Percentiles rank a stretch among this genome's conserved stretches.
phyloP scores from a whole-genome alignment of 2,329 filamentous ascomycete species.

The Alternaria dauci region DNA sequence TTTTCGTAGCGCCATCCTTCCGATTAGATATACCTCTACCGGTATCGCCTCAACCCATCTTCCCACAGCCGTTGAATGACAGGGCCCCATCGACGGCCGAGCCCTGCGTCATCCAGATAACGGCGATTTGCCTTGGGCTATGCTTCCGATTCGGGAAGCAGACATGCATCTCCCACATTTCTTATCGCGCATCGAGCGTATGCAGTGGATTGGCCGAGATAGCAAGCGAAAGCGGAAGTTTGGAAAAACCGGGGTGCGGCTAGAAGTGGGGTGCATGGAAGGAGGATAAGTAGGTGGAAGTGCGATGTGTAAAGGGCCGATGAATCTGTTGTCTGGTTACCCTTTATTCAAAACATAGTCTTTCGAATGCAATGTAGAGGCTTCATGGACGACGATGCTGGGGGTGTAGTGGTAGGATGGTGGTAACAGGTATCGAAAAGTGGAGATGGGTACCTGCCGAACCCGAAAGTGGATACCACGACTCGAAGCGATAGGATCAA shows the following conservation, averaged over 20 bases:
- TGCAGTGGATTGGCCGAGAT: conserved; percentile 33
- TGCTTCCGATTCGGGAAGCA: conserved; percentile 10
- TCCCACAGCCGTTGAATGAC: background rate
- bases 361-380: too few species aligned
- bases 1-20: background rate
- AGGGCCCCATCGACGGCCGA: conserved; percentile 1
- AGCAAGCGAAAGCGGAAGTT: conserved; percentile 12
- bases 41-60: conserved; percentile 16
- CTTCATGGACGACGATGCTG: too few species aligned
- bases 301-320: background rate
- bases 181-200: conserved; percentile 29
- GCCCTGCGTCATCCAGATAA: conserved; percentile 18
- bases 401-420: background rate
- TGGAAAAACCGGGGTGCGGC: conserved; percentile 6
- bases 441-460: background rate
- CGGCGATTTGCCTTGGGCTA: conserved; percentile 3
- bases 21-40: conserved; percentile 10
- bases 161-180: conserved; percentile 22
- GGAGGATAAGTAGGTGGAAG: background rate
- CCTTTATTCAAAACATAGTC: background rate
- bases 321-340: too few species aligned
- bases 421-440: too few species aligned
- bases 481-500: background rate
- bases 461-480: background rate
- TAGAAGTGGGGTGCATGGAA: conserved; percentile 19